Percentiles rank a stretch among this genome's conserved stretches.
These are phyloP conservation scores for Betula pendula DNA, from an alignment of 306 rosid genomes.

Conservation along the genomic window DNA sequence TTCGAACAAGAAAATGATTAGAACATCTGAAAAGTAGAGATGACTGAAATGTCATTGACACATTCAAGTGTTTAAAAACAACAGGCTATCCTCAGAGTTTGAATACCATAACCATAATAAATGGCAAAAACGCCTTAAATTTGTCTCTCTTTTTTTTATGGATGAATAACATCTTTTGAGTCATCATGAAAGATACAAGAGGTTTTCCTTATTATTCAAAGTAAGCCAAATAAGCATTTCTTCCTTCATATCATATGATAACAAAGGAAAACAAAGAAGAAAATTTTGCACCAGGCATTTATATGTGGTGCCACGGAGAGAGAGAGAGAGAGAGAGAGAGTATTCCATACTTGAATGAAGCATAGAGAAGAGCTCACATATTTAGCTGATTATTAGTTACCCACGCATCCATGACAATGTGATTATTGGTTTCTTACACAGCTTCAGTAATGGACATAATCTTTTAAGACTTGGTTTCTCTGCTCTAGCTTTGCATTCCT, in stretches of 20 bases:
- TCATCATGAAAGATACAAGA: background rate
- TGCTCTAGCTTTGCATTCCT: slow-evolving; percentile 49
- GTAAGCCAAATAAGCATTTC: background rate
- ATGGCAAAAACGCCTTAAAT: background rate
- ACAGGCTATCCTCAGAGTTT: background rate
- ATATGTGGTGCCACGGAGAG: background rate
- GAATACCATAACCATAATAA: background rate
- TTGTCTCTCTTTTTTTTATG: background rate
- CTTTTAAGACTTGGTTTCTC: slow-evolving; percentile 43
- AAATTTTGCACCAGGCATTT: background rate
- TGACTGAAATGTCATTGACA: background rate
- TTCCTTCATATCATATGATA: background rate
- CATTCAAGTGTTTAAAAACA: background rate
- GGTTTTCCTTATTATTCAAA: background rate
- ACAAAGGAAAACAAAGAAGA: background rate
- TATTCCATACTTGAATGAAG: background rate
- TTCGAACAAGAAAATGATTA: background rate
- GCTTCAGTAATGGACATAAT: slow-evolving; percentile 48
- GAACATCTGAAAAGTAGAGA: background rate
- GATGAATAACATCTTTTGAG: background rate
- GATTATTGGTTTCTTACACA: too few species aligned
- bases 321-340: background rate
- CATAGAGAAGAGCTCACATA: background rate
- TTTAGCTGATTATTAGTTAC: background rate
- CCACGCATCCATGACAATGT: background rate